Evolutionary conservation across 768 basidiomycete species (phyloP).

Genomic region (Suillus spraguei): DNA sequence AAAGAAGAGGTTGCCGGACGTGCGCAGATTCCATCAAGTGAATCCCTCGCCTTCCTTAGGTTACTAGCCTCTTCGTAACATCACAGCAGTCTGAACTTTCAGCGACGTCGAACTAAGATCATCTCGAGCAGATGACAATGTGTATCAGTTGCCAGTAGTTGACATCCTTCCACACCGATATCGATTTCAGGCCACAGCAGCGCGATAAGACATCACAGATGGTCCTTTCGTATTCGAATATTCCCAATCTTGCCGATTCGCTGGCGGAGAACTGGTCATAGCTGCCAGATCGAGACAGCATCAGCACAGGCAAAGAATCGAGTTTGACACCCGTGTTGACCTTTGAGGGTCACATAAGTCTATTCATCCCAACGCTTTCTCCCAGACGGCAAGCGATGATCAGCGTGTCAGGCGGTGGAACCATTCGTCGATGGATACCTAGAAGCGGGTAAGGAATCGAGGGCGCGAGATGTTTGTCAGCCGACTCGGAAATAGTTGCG

Average conservation of each 20-base stretch:
- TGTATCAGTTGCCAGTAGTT: neutral
- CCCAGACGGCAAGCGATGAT: neutral
- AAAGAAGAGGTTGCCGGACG: neutral
- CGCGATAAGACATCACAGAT: neutral
- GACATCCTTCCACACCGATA: neutral
- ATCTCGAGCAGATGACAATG: neutral
- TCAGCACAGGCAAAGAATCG: too few relatives aligned
- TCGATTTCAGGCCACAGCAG: neutral
- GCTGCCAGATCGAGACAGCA: too few relatives aligned
- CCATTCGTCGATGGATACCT: neutral
- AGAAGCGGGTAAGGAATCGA: neutral
- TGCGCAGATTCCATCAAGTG: neutral
- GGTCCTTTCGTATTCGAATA: neutral
- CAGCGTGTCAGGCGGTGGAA: neutral
- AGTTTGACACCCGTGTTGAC: too few relatives aligned
- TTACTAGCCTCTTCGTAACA: neutral
- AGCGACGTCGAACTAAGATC: neutral
- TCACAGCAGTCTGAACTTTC: neutral
- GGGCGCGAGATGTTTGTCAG: neutral
- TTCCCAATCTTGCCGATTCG: neutral
- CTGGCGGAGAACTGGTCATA: neutral
- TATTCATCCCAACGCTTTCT: neutral
- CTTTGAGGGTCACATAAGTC: too few relatives aligned
- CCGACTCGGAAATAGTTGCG: neutral
- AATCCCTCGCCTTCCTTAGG: neutral